Conservation (phyloP, 768 basidiomycete genomes). For the button mushroom (Agaricus bisporus) region DNA sequence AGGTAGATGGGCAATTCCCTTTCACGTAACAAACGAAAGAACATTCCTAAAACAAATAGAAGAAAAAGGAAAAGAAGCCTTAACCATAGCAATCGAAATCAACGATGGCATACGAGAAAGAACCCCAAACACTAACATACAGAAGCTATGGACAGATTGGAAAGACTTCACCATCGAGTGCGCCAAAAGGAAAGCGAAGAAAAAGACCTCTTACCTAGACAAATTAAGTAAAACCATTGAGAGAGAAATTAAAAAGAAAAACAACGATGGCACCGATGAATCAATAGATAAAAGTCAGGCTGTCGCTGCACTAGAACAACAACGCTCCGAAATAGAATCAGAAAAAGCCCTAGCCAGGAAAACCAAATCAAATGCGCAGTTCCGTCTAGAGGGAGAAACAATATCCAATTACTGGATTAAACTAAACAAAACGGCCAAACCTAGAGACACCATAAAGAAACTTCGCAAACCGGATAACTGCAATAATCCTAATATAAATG, state of each 20-base stretch:
- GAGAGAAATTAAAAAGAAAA: too few species aligned
- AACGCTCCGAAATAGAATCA: not conserved
- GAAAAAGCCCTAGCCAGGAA: not conserved
- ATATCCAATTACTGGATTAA: constrained; percentile 9
- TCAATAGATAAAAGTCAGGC: too few species aligned
- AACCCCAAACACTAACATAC: too few species aligned
- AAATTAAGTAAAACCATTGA: too few species aligned
- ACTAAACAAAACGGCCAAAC: constrained; percentile 8
- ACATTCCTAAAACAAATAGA: not conserved
- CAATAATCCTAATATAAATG: not conserved
- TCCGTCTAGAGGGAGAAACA: constrained; percentile 10
- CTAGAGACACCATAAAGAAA: constrained; percentile 11
- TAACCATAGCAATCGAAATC: not conserved
- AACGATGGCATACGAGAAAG: constrained; percentile 1
- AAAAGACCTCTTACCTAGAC: too few species aligned
- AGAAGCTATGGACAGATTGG: not conserved
- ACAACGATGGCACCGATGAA: too few species aligned
- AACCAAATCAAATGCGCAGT: constrained; percentile 1
- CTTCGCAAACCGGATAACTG: not conserved
- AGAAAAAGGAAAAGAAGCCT: not conserved
- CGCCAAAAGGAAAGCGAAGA: too few species aligned
- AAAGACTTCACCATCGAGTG: not conserved
- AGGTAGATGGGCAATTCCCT: constrained; percentile 23
- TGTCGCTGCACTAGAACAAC: not conserved
- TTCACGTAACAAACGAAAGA: constrained; percentile 15